Conservation (phyloP, 2,329 filamentous ascomycete genomes). For the Drechslerella dactyloides region DNA sequence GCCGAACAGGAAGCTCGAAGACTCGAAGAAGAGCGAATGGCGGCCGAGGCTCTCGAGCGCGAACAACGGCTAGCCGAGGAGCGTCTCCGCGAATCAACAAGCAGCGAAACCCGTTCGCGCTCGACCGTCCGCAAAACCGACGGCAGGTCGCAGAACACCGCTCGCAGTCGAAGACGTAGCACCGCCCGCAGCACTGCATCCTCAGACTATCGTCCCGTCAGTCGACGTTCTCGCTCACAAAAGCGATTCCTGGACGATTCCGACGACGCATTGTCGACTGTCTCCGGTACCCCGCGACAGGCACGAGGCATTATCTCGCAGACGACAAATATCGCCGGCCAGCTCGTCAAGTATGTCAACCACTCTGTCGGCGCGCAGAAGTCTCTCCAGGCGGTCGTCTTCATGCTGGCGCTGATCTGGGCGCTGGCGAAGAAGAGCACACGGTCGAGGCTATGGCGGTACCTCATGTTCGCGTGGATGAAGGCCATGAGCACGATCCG, state of each 20-base stretch:
- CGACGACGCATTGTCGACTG: conserved; percentile 37
- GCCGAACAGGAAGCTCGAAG: conserved; percentile 71
- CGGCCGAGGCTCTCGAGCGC: conserved; percentile 64
- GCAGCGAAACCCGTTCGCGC: conserved; percentile 65
- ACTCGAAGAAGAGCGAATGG: conserved; percentile 68
- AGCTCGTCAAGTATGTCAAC: conserved; percentile 58
- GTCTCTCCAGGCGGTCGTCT: conserved; percentile 72
- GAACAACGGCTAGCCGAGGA: conserved; percentile 61
- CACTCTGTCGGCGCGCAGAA: conserved; percentile 63
- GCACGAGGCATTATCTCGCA: conserved; percentile 38
- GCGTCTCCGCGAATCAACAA: conserved; percentile 57
- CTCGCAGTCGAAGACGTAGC: conserved; percentile 64
- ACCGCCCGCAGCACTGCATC: conserved; percentile 63
- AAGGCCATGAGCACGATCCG: conserved; percentile 85
- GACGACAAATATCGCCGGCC: conserved; percentile 51
- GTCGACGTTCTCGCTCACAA: conserved; percentile 45
- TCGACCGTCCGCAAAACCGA: conserved; percentile 62
- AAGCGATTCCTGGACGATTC: conserved; percentile 41
- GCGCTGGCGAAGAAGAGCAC: conserved; percentile 77
- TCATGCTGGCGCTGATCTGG: conserved; percentile 77
- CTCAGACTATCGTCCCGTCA: conserved; percentile 50
- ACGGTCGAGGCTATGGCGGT: conserved; percentile 73
- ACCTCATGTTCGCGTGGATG: conserved; percentile 74
- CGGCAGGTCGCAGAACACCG: conserved; percentile 60
- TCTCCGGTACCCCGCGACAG: conserved; percentile 33